These are phyloP conservation scores for Tolypocladium tundrense DNA, from an alignment of 2,329 filamentous ascomycete species.

Conservation along the genomic window DNA sequence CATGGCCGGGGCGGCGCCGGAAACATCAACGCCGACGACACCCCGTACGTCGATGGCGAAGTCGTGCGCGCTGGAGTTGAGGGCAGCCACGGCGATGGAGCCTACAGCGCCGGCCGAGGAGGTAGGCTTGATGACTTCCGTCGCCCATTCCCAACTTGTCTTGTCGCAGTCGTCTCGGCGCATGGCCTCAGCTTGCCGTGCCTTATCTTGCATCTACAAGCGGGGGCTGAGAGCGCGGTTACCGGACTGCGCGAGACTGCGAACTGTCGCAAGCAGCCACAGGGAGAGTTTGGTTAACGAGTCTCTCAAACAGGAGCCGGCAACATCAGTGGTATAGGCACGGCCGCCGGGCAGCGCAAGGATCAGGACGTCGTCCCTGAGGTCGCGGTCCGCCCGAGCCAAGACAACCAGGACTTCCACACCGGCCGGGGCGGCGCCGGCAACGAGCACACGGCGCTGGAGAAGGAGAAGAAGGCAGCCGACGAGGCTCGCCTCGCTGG, in stretches of 20 bases:
- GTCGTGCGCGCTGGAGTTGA: slow-evolving; percentile 44
- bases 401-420: slow-evolving; percentile 41
- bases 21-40: slow-evolving; percentile 49
- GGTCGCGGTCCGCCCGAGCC: slow-evolving; percentile 36
- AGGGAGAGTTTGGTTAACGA: neutral
- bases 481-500: slow-evolving; percentile 15
- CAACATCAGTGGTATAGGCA: slow-evolving; percentile 44
- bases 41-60: slow-evolving; percentile 51
- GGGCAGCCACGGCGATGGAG: slow-evolving; percentile 47
- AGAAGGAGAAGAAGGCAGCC: slow-evolving; percentile 20
- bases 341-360: slow-evolving; percentile 25
- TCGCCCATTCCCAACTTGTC: neutral
- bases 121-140: slow-evolving; percentile 26
- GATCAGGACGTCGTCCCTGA: slow-evolving; percentile 46
- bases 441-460: slow-evolving; percentile 35
- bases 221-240: too few species aligned
- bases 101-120: slow-evolving; percentile 49
- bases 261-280: neutral
- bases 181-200: neutral
- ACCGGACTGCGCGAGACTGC: neutral
- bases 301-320: slow-evolving; percentile 34
- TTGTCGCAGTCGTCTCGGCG: neutral
- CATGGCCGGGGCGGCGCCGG: slow-evolving; percentile 53
- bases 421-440: slow-evolving; percentile 50
- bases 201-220: neutral